Percentiles rank a stretch among this genome's conserved stretches.
phyloP scores from a whole-genome alignment of 768 basidiomycete species.

The Hygrocybe punicea region DNA sequence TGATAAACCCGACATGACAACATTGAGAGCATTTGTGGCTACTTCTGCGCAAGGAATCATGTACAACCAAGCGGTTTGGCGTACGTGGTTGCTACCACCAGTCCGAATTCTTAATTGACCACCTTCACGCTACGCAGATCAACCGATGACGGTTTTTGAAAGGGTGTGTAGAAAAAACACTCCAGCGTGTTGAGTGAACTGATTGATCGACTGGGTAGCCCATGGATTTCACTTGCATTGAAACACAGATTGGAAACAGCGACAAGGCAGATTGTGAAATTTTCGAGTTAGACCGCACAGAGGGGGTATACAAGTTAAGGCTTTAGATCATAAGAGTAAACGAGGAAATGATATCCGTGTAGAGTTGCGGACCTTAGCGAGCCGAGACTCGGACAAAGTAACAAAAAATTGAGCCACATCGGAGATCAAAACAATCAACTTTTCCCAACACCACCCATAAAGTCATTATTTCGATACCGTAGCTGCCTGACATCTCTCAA shows the following conservation, averaged over 20 bases:
- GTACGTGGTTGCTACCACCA: conserved; percentile 49
- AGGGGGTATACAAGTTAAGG: conserved; percentile 30
- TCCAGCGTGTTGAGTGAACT: not conserved
- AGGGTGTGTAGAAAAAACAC: conserved; percentile 44
- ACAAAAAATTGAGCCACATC: not conserved
- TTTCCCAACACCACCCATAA: not conserved
- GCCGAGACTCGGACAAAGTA: too few relatives aligned
- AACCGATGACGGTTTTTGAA: conserved; percentile 83
- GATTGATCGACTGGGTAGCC: conserved; percentile 37
- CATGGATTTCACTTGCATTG: conserved; percentile 84
- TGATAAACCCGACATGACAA: conserved; percentile 72
- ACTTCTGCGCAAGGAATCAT: conserved; percentile 79
- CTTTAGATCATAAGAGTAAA: not conserved
- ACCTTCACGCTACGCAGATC: conserved; percentile 53
- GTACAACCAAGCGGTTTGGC: conserved; percentile 85
- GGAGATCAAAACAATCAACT: not conserved
- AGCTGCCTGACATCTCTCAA: not conserved
- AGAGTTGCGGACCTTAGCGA: not conserved
- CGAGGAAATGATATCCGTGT: not conserved
- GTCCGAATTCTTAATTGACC: conserved; percentile 1
- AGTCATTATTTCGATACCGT: not conserved
- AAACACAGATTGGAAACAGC: conserved; percentile 87
- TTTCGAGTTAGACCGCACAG: conserved; percentile 45
- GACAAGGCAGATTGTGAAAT: conserved; percentile 83
- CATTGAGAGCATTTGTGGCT: conserved; percentile 79